These are phyloP conservation scores for Podila clonocystis DNA, from an alignment of 192 early-diverging fungal genomes.

Conservation along the genomic window DNA sequence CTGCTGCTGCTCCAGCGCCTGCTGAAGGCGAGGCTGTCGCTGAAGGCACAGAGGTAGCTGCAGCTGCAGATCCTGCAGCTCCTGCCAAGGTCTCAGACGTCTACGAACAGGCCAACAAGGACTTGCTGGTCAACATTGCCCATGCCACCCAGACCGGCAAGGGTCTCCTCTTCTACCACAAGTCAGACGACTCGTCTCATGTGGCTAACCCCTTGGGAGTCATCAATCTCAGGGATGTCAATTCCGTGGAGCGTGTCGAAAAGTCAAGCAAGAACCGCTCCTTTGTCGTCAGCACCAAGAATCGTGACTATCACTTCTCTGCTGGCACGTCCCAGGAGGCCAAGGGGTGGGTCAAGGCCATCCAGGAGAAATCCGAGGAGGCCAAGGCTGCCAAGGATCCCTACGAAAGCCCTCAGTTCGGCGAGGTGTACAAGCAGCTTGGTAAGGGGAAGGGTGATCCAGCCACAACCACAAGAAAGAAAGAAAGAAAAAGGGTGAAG, in stretches of 20 bases:
- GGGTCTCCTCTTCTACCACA: constrained; percentile 51
- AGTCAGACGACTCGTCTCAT: constrained; percentile 41
- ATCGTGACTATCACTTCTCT: constrained; percentile 47
- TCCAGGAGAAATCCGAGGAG: constrained; percentile 40
- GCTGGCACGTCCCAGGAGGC: constrained; percentile 41
- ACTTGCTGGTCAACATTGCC: constrained; percentile 41
- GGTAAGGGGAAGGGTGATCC: constrained; percentile 29
- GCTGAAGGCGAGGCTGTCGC: constrained; percentile 27
- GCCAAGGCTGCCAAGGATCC: constrained; percentile 33
- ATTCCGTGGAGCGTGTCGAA: constrained; percentile 42
- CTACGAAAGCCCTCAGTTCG: constrained; percentile 27
- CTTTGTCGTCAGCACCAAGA: constrained; percentile 50
- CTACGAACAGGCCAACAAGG: constrained; percentile 41
- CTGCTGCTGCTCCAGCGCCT: constrained; percentile 19
- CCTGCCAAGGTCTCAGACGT: constrained; percentile 27
- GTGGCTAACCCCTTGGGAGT: constrained; percentile 40
- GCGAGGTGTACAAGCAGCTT: constrained; percentile 52
- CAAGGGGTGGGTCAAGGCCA: constrained; percentile 52
- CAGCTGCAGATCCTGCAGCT: not conserved
- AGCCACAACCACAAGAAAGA: not conserved
- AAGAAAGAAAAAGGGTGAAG: constrained; percentile 1
- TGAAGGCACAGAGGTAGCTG: constrained; percentile 7
- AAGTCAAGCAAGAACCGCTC: constrained; percentile 45
- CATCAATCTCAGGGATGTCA: constrained; percentile 52
- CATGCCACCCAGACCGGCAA: constrained; percentile 52